A percentile compares a stretch with the other conserved stretches of the same genome.
These are phyloP conservation scores for Sanguinoderma infundibulare DNA, from an alignment of 1,284 basidiomycete genomes.

Conservation along the genomic window DNA sequence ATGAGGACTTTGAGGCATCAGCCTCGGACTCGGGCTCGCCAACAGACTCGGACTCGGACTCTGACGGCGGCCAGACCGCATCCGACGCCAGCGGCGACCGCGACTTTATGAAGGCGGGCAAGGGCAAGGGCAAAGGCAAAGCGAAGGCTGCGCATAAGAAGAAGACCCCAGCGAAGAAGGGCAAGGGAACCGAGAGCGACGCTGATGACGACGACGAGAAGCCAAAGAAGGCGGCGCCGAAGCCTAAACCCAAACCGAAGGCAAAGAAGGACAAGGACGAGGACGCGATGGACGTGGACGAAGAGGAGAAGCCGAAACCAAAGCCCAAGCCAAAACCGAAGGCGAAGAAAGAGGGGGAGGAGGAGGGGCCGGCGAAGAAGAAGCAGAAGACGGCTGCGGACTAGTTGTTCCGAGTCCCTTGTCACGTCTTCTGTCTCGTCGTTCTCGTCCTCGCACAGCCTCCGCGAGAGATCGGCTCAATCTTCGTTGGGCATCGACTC, in stretches of 20 bases:
- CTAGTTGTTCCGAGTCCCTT: slow-evolving; percentile 10
- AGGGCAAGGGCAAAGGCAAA: slow-evolving; percentile 44
- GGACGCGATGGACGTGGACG: slow-evolving; percentile 48
- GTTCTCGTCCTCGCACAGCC: too few species aligned
- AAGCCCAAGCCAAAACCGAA: slow-evolving; percentile 53
- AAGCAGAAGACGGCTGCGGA: slow-evolving; percentile 55
- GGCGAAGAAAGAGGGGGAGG: slow-evolving; percentile 48
- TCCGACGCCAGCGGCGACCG: slow-evolving; percentile 81
- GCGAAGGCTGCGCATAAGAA: slow-evolving; percentile 46
- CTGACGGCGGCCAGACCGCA: slow-evolving; percentile 77
- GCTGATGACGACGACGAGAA: slow-evolving; percentile 42
- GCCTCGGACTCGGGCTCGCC: slow-evolving; percentile 87
- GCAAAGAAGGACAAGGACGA: slow-evolving; percentile 36
- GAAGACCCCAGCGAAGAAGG: slow-evolving; percentile 43
- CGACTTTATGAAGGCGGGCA: slow-evolving; percentile 56
- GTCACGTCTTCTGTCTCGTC: neutral
- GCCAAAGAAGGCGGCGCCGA: slow-evolving; percentile 38
- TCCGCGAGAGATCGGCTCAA: too few species aligned
- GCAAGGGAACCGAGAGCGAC: slow-evolving; percentile 38
- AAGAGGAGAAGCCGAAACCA: slow-evolving; percentile 44
- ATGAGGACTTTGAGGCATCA: slow-evolving; percentile 90
- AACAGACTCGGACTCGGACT: slow-evolving; percentile 72
- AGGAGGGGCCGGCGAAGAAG: slow-evolving; percentile 71
- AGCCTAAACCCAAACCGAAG: slow-evolving; percentile 50
- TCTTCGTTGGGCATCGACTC: too few species aligned